Conservation (phyloP, 352 stramenopile genomes). For the Globisporangium alternatum region DNA sequence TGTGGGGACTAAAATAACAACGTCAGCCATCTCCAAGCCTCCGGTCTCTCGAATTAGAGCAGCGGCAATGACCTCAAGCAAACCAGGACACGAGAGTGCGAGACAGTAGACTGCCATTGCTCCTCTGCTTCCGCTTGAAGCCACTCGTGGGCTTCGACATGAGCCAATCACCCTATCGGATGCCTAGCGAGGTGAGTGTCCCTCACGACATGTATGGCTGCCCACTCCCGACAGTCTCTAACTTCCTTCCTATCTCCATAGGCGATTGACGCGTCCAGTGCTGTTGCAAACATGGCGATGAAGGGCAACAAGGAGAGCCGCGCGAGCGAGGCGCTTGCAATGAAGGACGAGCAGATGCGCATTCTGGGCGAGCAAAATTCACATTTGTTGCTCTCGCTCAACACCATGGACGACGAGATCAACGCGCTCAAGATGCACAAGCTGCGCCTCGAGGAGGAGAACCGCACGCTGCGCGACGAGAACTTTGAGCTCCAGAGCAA, state of each 20-base stretch:
- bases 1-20: not conserved
- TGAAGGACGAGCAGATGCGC: constrained; percentile 95
- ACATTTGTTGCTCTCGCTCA: constrained; percentile 83
- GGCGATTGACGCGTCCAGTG: not conserved
- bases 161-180: constrained; percentile 17
- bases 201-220: not conserved
- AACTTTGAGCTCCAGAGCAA: constrained; percentile 94
- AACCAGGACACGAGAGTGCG: not conserved
- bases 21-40: not conserved
- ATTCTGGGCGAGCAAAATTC: constrained; percentile 94
- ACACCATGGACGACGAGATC: constrained; percentile 84
- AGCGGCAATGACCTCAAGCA: not conserved
- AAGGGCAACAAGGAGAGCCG: constrained; percentile 87
- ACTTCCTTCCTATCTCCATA: not conserved
- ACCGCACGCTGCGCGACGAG: constrained; percentile 85
- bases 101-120: not conserved
- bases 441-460: constrained; percentile 88
- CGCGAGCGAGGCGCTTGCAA: constrained; percentile 89
- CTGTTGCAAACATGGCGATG: constrained; percentile 38
- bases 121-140: not conserved
- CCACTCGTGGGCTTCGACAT: not conserved
- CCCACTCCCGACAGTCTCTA: not conserved
- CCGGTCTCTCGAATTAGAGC: not conserved
- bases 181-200: constrained; percentile 10
- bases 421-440: constrained; percentile 53